Evolutionary conservation across 306 rosid genomes (phyloP).

Genomic region (Cicer judaicum): DNA sequence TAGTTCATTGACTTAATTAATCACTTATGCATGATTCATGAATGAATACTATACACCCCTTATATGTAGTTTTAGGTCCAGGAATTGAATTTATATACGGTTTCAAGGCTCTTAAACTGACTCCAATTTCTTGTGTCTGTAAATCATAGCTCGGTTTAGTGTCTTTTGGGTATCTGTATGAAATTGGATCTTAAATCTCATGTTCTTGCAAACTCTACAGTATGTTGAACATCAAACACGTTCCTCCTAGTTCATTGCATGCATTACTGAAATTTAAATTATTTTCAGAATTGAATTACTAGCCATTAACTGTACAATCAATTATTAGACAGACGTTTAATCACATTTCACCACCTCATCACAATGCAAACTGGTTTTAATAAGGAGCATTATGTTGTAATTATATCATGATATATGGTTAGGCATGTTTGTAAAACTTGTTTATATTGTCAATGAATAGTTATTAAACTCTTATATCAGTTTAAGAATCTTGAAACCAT

Average conservation of each 20-base stretch:
- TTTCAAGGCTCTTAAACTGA: neutral
- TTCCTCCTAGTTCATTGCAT: neutral
- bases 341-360: neutral
- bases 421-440: neutral
- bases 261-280: neutral
- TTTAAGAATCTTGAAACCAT: too few species aligned
- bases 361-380: neutral
- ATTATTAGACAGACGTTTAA: neutral
- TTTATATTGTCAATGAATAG: neutral
- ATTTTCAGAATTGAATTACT: neutral
- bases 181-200: neutral
- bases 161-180: neutral
- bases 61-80: neutral
- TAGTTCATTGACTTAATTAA: constrained; percentile 12
- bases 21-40: neutral
- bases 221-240: constrained; percentile 3
- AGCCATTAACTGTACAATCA: neutral
- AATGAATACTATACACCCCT: neutral
- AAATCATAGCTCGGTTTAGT: neutral
- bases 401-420: neutral
- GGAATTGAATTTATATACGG: constrained; percentile 1
- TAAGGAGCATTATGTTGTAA: too few species aligned
- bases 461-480: neutral
- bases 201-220: neutral
- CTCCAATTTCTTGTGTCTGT: neutral